Conservation (phyloP, 805 yeast genomes). For the Suhomyces sp. region DNA sequence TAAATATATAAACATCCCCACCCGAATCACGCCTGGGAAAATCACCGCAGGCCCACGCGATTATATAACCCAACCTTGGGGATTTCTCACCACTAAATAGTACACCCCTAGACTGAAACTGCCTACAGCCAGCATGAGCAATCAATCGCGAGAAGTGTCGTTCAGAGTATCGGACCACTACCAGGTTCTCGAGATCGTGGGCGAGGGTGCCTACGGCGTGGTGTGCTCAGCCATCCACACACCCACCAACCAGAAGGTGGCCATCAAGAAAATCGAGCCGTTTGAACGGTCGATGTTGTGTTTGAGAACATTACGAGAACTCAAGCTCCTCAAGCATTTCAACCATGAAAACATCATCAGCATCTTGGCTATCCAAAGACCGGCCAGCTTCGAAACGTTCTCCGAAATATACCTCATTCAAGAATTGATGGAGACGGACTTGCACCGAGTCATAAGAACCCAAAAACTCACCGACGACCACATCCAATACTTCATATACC, state of each 20-base stretch:
- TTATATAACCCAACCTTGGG: no score
- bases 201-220: conserved; percentile 96
- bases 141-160: conserved; percentile 32
- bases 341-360: conserved; percentile 92
- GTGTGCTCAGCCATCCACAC: conserved; percentile 87
- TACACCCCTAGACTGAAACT: neutral
- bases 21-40: neutral
- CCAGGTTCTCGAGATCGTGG: conserved; percentile 79
- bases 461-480: conserved; percentile 89
- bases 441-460: conserved; percentile 75
- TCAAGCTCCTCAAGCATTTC: conserved; percentile 84
- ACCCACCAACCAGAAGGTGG: conserved; percentile 86
- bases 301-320: conserved; percentile 82
- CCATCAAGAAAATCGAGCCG: conserved; percentile 91
- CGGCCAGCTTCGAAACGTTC: conserved; percentile 69
- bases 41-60: neutral
- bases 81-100: neutral
- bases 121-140: neutral
- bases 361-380: conserved; percentile 85
- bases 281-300: conserved; percentile 88
- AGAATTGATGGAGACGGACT: conserved; percentile 85
- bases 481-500: conserved; percentile 89
- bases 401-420: conserved; percentile 86
- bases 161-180: conserved; percentile 88
- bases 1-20: neutral